Conservation (phyloP, 1,284 basidiomycete species). For the Phellinidium pouzarii region DNA sequence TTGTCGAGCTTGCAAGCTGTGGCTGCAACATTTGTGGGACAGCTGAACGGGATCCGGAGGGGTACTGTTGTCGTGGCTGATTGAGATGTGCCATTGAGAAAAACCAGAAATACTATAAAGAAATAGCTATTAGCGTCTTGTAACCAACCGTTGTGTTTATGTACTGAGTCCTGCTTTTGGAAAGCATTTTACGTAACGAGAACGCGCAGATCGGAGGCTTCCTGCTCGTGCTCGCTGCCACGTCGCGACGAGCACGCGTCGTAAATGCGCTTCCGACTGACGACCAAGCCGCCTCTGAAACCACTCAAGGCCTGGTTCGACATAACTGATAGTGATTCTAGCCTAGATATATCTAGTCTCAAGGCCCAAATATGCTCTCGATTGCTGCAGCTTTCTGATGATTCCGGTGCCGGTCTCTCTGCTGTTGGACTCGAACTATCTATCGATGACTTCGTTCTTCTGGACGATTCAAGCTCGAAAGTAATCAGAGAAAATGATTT, state of each 20-base stretch:
- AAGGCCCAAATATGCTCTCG: conserved; percentile 15
- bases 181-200: neutral
- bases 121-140: neutral
- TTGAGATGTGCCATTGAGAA: conserved; percentile 18
- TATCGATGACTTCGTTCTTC: conserved; percentile 18
- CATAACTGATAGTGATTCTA: conserved; percentile 1
- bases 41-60: conserved; percentile 11
- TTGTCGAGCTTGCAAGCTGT: conserved; percentile 21
- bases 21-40: conserved; percentile 21
- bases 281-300: conserved; percentile 15
- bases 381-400: conserved; percentile 3
- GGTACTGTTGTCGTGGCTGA: conserved; percentile 15
- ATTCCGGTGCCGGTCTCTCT: neutral
- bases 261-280: conserved; percentile 16
- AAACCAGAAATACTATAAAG: neutral
- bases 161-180: neutral
- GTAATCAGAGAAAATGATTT: conserved; percentile 18
- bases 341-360: conserved; percentile 1
- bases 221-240: neutral
- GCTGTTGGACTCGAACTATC: conserved; percentile 6
- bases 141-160: neutral
- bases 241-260: neutral
- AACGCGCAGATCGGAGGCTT: neutral
- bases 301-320: conserved; percentile 18
- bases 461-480: conserved; percentile 11